phyloP scores from a whole-genome alignment of 495 filamentous ascomycete species.

The Penicillium longicatenatum region DNA sequence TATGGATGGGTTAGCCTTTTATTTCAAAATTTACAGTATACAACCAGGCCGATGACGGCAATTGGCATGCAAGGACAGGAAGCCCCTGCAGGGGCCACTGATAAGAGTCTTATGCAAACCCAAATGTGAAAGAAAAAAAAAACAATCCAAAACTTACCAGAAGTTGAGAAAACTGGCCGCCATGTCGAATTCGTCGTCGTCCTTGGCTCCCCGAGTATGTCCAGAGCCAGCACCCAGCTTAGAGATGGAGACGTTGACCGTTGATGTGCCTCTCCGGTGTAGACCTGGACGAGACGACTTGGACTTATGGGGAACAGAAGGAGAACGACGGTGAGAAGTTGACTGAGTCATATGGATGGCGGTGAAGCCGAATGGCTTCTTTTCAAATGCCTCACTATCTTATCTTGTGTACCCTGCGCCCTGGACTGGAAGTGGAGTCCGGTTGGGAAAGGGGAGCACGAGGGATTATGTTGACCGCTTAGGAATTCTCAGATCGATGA shows the following conservation, averaged over 20 bases:
- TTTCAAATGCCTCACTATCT: constrained; percentile 38
- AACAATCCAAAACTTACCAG: constrained; percentile 51
- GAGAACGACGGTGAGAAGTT: constrained; percentile 39
- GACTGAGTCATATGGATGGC: constrained; percentile 48
- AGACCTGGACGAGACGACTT: constrained; percentile 36
- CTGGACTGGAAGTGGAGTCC: constrained; percentile 1
- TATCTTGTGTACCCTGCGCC: constrained; percentile 29
- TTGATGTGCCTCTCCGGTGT: constrained; percentile 42
- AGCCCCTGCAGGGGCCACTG: constrained; percentile 21
- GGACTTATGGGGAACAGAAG: constrained; percentile 38
- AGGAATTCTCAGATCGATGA: constrained; percentile 6
- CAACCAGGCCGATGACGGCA: constrained; percentile 20
- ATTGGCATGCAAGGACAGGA: constrained; percentile 24
- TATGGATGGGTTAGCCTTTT: constrained; percentile 37
- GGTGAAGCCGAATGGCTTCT: constrained; percentile 34
- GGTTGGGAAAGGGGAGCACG: not conserved
- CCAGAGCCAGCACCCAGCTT: constrained; percentile 42
- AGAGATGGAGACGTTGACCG: constrained; percentile 36
- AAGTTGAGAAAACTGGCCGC: constrained; percentile 65
- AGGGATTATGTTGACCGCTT: constrained; percentile 7
- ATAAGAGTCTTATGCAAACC: constrained; percentile 24
- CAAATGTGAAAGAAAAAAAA: constrained; percentile 7
- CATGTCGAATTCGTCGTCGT: constrained; percentile 56
- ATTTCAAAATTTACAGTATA: constrained; percentile 20
- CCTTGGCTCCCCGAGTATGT: constrained; percentile 19